Conservation (phyloP, 2,329 filamentous ascomycete genomes). For the Fusarium sp. region DNA sequence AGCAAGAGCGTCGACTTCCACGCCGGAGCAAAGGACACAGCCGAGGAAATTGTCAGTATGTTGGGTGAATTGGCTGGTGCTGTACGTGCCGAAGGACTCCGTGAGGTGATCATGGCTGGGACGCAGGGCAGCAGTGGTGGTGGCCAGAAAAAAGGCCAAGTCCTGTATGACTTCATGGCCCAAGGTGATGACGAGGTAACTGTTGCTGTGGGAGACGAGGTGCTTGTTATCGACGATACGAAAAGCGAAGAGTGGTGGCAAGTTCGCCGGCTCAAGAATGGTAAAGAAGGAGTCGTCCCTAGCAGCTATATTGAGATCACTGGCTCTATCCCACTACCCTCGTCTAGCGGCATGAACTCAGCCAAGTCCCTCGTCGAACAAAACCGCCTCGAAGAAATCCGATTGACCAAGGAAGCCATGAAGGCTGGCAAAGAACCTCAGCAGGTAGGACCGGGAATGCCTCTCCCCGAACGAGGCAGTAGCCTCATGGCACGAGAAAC, state of each 20-base stretch:
- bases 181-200: constrained; percentile 97
- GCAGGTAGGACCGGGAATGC: constrained; percentile 78
- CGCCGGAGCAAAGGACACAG: constrained; percentile 95
- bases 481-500: constrained; percentile 74
- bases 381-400: constrained; percentile 79
- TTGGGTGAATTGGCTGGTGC: constrained; percentile 90
- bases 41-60: constrained; percentile 87
- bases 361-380: constrained; percentile 76
- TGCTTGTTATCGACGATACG: constrained; percentile 85
- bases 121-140: constrained; percentile 55
- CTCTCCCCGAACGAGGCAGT: constrained; percentile 79
- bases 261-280: constrained; percentile 87
- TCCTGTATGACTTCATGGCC: constrained; percentile 96
- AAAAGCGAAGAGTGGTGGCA: constrained; percentile 99
- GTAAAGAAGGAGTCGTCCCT: constrained; percentile 93
- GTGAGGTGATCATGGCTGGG: constrained; percentile 85
- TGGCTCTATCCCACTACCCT: constrained; percentile 65
- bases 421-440: constrained; percentile 66
- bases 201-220: constrained; percentile 88
- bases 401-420: constrained; percentile 81
- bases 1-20: constrained; percentile 98
- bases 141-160: constrained; percentile 76
- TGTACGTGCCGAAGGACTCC: constrained; percentile 80
- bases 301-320: constrained; percentile 95
- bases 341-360: constrained; percentile 59